Conservation (phyloP, 768 basidiomycete genomes). For the Mycena vitilis region DNA sequence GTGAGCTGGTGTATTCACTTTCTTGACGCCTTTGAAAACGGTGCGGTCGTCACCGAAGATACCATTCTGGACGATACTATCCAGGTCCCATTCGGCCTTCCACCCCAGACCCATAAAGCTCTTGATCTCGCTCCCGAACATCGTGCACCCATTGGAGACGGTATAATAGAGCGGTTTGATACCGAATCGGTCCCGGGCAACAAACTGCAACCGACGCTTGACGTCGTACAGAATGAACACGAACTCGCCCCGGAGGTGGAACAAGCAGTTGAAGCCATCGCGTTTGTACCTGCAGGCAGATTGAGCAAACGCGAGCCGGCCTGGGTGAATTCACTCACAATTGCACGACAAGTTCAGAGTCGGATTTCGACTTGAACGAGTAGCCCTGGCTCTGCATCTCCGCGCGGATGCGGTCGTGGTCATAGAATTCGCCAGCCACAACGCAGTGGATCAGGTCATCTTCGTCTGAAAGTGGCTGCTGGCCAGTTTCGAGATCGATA, state of each 20-base stretch:
- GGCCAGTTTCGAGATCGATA: constrained; percentile 36
- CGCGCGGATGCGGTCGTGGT: constrained; percentile 33
- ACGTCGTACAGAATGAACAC: constrained; percentile 38
- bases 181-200: constrained; percentile 38
- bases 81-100: constrained; percentile 36
- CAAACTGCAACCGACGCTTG: constrained; percentile 30
- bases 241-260: constrained; percentile 37
- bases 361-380: constrained; percentile 33
- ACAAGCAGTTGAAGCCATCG: constrained; percentile 33
- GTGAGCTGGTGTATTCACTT: constrained; percentile 2
- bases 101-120: constrained; percentile 34
- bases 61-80: constrained; percentile 25
- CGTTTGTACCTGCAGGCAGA: constrained; percentile 12
- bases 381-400: constrained; percentile 30
- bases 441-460: constrained; percentile 34
- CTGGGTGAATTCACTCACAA: constrained; percentile 11
- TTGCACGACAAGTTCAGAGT: constrained; percentile 38
- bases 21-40: constrained; percentile 28
- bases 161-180: constrained; percentile 39
- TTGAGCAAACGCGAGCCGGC: not conserved
- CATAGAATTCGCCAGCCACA: constrained; percentile 36
- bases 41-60: constrained; percentile 31
- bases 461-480: constrained; percentile 36
- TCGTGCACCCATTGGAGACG: constrained; percentile 21
- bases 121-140: constrained; percentile 38